Conservation (phyloP, 2,329 filamentous ascomycete species). For the Cytospora mali region DNA sequence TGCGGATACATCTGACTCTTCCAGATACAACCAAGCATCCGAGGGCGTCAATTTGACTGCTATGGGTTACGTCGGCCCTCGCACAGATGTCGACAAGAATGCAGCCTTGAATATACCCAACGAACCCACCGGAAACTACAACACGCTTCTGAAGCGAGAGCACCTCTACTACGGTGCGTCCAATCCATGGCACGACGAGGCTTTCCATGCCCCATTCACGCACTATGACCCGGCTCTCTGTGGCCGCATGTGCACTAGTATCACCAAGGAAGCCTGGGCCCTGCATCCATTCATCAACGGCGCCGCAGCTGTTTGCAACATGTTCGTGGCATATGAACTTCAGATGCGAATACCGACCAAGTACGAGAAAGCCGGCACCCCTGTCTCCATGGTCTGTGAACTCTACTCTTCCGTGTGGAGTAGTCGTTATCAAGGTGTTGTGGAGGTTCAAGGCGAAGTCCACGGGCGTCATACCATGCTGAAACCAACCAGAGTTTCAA, state of each 20-base stretch:
- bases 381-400: slow-evolving; percentile 23
- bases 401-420: slow-evolving; percentile 21
- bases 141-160: neutral
- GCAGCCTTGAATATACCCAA: slow-evolving; percentile 18
- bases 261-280: neutral
- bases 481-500: slow-evolving; percentile 5
- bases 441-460: neutral
- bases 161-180: slow-evolving; percentile 3
- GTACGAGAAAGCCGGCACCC: neutral
- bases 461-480: neutral
- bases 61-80: slow-evolving; percentile 18
- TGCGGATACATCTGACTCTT: neutral
- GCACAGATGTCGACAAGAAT: slow-evolving; percentile 4
- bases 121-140: slow-evolving; percentile 19
- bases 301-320: slow-evolving; percentile 16
- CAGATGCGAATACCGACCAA: neutral
- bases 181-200: neutral
- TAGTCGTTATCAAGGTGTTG: slow-evolving; percentile 16
- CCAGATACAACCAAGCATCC: too few species aligned
- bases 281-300: slow-evolving; percentile 1
- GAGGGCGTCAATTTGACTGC: too few species aligned
- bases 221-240: slow-evolving; percentile 19
- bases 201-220: neutral
- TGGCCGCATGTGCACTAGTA: slow-evolving; percentile 11
- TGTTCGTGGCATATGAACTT: slow-evolving; percentile 24